phyloP scores from a whole-genome alignment of 2,329 filamentous ascomycete genomes.

The Blastomyces gilchristii region DNA sequence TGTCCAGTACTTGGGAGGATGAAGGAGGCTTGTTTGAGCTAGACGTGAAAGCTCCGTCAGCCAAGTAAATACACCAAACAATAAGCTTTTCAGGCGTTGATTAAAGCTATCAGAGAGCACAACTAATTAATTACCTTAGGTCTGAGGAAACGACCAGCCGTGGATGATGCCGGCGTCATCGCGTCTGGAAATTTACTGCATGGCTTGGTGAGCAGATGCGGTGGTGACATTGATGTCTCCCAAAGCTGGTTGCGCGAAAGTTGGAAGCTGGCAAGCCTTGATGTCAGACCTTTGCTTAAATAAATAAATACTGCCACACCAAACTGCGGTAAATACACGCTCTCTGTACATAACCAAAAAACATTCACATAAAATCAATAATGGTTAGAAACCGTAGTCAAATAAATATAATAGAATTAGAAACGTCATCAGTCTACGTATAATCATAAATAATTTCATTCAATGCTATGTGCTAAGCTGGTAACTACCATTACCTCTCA shows the following conservation, averaged over 20 bases:
- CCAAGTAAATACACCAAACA: neutral
- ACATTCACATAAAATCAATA: neutral
- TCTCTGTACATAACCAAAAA: neutral
- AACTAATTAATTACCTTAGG: neutral
- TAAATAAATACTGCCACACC: neutral
- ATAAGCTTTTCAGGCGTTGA: neutral
- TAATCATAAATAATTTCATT: conserved; percentile 1
- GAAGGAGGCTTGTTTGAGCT: conserved; percentile 76
- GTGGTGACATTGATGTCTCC: neutral
- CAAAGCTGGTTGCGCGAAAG: neutral
- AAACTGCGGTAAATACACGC: neutral
- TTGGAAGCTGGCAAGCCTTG: neutral
- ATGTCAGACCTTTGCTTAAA: too few relatives aligned
- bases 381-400: neutral
- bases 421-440: neutral
- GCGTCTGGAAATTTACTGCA: neutral
- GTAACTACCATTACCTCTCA: neutral
- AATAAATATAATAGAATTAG: neutral
- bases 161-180: conserved; percentile 5
- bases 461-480: neutral
- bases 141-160: conserved; percentile 6
- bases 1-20: conserved; percentile 80
- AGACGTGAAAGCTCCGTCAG: conserved; percentile 5
- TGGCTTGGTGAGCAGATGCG: neutral
- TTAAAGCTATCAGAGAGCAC: neutral